Conservation (phyloP, 345 rosid genomes). For the Psidium friedrichsthalianum region DNA sequence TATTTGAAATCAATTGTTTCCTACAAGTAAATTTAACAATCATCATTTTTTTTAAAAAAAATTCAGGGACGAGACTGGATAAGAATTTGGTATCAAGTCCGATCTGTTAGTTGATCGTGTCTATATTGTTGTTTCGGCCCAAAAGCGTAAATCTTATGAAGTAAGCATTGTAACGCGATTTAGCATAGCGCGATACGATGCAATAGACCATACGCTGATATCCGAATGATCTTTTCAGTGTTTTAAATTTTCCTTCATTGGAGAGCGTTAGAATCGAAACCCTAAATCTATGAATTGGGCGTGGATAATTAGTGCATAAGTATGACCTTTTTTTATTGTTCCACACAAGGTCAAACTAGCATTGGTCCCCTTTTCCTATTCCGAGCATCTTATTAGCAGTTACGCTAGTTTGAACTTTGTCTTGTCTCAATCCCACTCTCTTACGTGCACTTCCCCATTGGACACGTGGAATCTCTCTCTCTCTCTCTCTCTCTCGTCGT, state of each 20-base stretch:
- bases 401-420: not conserved
- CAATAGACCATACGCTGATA: not conserved
- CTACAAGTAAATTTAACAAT: no score
- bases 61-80: no score
- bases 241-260: not conserved
- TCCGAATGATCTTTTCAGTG: not conserved
- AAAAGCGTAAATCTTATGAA: not conserved
- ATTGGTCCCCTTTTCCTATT: not conserved
- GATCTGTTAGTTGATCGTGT: fast-evolving
- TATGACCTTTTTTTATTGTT: not conserved
- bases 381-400: not conserved
- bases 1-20: not conserved
- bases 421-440: not conserved
- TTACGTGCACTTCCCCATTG: not conserved
- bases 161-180: fast-evolving
- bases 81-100: fast-evolving
- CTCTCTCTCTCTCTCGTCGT: not conserved
- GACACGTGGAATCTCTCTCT: not conserved
- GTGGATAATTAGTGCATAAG: not conserved
- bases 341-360: not conserved
- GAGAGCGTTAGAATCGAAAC: not conserved
- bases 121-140: fast-evolving
- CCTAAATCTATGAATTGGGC: not conserved
- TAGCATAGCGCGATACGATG: not conserved
- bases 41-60: no score